These are phyloP conservation scores for Lepidium didymum DNA, from an alignment of 345 rosid species.

Conservation along the genomic window DNA sequence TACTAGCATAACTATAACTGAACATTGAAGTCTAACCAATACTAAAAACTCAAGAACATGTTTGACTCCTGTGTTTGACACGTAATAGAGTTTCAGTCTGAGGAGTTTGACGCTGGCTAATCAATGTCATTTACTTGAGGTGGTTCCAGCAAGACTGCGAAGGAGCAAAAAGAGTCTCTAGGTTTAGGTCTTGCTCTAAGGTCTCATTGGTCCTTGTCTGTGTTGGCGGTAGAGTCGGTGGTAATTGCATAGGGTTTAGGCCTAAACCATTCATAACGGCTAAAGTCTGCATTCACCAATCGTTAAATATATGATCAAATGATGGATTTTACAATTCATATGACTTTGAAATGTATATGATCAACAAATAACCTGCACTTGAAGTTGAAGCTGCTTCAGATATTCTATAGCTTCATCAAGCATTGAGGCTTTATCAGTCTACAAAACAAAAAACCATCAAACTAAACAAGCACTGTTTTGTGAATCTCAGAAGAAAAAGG, in stretches of 20 bases:
- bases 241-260: slow-evolving; percentile 23
- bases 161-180: slow-evolving; percentile 1
- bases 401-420: slow-evolving; percentile 82
- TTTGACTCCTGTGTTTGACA: not conserved
- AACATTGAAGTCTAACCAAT: not conserved
- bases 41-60: not conserved
- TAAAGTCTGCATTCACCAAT: slow-evolving; percentile 7
- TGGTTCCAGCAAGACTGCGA: slow-evolving; percentile 3
- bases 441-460: not conserved
- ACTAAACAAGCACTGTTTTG: not conserved
- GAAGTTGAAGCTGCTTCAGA: slow-evolving; percentile 80
- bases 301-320: not conserved
- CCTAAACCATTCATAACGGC: slow-evolving; percentile 25
- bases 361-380: slow-evolving; percentile 48
- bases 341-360: not conserved
- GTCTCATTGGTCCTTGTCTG: not conserved
- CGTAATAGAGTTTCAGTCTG: not conserved
- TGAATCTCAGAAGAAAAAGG: not conserved
- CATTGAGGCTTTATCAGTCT: slow-evolving; percentile 91
- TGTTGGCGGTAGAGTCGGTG: slow-evolving; percentile 9
- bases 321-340: not conserved
- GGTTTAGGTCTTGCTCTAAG: not conserved
- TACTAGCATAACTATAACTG: not conserved
- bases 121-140: not conserved
- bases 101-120: not conserved